phyloP scores from a whole-genome alignment of 805 yeast genomes.

The baker's yeast (Saccharomyces cerevisiae) region DNA sequence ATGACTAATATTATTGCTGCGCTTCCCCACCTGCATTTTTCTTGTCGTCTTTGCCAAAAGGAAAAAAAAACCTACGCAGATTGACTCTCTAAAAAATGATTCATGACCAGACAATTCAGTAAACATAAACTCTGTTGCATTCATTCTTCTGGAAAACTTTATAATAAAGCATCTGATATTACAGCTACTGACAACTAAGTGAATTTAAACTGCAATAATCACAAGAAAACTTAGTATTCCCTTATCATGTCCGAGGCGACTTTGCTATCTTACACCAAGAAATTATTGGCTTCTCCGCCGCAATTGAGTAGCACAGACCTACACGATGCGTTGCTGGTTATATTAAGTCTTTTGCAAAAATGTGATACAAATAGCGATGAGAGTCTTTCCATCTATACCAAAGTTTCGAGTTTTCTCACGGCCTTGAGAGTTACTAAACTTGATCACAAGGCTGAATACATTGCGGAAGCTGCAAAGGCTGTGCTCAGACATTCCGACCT shows the following conservation, averaged over 20 bases:
- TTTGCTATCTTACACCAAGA: slow-evolving; percentile 42
- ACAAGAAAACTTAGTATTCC: background rate
- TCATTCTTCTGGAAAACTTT: background rate
- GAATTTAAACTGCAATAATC: slow-evolving; percentile 7
- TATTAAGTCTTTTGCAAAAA: slow-evolving; percentile 52
- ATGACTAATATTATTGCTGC: background rate
- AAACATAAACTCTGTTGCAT: background rate
- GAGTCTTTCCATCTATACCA: slow-evolving; percentile 36
- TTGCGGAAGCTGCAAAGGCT: slow-evolving; percentile 79
- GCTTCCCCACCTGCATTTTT: background rate
- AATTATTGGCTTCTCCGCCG: slow-evolving; percentile 53
- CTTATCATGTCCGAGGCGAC: slow-evolving; percentile 3
- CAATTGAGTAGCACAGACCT: slow-evolving; percentile 58
- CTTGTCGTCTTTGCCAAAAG: background rate
- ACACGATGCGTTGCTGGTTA: slow-evolving; percentile 48
- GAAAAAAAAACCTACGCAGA: background rate
- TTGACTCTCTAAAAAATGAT: background rate
- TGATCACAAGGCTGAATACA: slow-evolving; percentile 72
- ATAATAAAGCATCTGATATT: background rate
- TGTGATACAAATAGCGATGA: slow-evolving; percentile 19
- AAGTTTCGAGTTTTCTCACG: slow-evolving; percentile 71
- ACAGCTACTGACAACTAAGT: background rate
- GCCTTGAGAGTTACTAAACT: slow-evolving; percentile 64
- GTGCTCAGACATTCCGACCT: slow-evolving; percentile 56
- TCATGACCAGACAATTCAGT: background rate